A percentile compares a stretch with the other conserved stretches of the same genome.
These are phyloP conservation scores for Iberis amara DNA, from an alignment of 441 rosid species.

Conservation along the genomic window DNA sequence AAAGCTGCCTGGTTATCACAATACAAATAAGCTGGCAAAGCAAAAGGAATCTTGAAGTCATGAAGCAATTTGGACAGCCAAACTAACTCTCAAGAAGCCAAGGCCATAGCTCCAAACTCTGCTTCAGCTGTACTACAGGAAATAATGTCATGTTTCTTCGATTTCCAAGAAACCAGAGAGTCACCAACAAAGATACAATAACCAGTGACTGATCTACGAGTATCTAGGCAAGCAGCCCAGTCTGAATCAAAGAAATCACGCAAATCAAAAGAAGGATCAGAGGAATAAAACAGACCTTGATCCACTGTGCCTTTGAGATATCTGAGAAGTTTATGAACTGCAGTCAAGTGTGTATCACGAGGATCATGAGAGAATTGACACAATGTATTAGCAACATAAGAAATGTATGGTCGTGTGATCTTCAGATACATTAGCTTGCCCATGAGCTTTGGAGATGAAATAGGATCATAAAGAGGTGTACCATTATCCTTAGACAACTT, in stretches of 20 bases:
- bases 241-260: not conserved
- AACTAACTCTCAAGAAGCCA: not conserved
- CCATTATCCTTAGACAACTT: too few relatives aligned
- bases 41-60: not conserved
- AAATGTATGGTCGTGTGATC: too few relatives aligned
- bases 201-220: too few relatives aligned
- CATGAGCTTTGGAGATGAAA: too few relatives aligned
- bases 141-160: too few relatives aligned
- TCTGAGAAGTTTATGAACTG: not conserved
- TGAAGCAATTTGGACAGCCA: not conserved
- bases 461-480: not conserved
- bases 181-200: too few relatives aligned
- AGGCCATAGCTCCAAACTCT: not conserved
- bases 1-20: not conserved
- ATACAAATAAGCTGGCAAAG: not conserved
- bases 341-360: too few relatives aligned
- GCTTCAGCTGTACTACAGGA: not conserved
- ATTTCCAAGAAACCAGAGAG: too few relatives aligned
- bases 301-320: not conserved
- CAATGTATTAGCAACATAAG: too few relatives aligned
- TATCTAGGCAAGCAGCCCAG: not conserved
- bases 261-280: too few relatives aligned
- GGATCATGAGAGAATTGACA: too few relatives aligned
- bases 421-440: too few relatives aligned
- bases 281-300: not conserved